Evolutionary conservation across 768 basidiomycete genomes (phyloP).

Genomic region (Pulveroboletus sp.): DNA sequence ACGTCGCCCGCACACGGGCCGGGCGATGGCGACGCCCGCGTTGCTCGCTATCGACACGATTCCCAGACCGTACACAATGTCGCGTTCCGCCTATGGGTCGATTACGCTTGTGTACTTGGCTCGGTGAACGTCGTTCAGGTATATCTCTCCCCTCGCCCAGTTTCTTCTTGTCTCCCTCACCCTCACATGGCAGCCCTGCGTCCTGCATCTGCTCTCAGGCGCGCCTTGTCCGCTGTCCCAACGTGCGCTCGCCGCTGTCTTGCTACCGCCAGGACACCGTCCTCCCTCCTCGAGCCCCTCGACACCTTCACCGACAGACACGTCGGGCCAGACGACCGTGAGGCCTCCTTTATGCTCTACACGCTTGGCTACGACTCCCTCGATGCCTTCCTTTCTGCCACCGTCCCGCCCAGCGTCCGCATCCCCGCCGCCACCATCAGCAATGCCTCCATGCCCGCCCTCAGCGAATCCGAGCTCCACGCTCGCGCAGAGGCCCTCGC

Average conservation of each 20-base stretch:
- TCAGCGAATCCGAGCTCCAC: constrained; percentile 85
- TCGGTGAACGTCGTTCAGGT: constrained; percentile 34
- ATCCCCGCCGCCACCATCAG: constrained; percentile 57
- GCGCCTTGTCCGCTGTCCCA: constrained; percentile 15
- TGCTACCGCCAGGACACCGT: constrained; percentile 57
- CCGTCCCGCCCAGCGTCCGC: constrained; percentile 79
- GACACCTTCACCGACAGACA: constrained; percentile 91
- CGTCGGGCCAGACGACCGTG: constrained; percentile 85
- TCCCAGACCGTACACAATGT: no score
- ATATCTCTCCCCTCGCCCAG: constrained; percentile 21
- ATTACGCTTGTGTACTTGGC: constrained; percentile 38
- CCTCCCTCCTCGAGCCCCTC: constrained; percentile 74
- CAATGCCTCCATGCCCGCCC: constrained; percentile 63
- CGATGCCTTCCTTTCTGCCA: constrained; percentile 80
- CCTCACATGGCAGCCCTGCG: constrained; percentile 30
- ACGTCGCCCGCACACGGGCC: neutral
- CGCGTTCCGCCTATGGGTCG: no score
- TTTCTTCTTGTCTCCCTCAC: constrained; percentile 15
- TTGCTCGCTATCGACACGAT: constrained; percentile 6
- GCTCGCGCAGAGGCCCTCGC: constrained; percentile 72
- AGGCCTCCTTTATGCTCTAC: constrained; percentile 78
- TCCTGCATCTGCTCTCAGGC: constrained; percentile 23
- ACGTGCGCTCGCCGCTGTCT: constrained; percentile 35
- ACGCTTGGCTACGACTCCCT: constrained; percentile 81
- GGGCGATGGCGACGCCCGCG: constrained; percentile 1